Evolutionary conservation across 2,329 filamentous ascomycete genomes (phyloP).

Genomic region (Xylariaceae sp.): DNA sequence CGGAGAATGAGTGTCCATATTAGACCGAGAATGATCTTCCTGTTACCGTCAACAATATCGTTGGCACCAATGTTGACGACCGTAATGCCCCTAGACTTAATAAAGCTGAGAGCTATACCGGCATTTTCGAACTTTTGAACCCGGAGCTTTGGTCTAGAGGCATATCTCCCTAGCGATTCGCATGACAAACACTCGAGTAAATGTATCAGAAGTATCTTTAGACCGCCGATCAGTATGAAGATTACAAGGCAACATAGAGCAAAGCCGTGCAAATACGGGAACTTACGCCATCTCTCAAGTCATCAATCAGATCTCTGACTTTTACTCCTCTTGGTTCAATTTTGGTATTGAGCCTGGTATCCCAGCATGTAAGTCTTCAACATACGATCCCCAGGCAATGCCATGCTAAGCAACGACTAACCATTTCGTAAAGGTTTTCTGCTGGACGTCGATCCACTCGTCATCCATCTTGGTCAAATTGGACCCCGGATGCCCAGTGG

Average conservation of each 20-base stretch:
- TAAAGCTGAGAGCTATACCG: constrained; percentile 90
- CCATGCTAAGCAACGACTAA: constrained; percentile 36
- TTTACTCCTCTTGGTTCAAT: constrained; percentile 71
- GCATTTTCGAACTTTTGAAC: constrained; percentile 98
- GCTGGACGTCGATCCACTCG: constrained; percentile 75
- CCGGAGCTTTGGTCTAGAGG: constrained; percentile 89
- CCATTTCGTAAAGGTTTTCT: constrained; percentile 99
- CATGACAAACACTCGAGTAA: constrained; percentile 92
- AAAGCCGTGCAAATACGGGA: neutral
- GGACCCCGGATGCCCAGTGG: constrained; percentile 42
- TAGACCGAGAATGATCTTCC: constrained; percentile 92
- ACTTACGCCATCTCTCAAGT: constrained; percentile 90
- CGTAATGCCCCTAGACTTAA: constrained; percentile 85
- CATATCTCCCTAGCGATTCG: constrained; percentile 94
- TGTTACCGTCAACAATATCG: constrained; percentile 95
- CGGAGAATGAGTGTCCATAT: constrained; percentile 98
- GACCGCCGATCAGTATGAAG: constrained; percentile 2
- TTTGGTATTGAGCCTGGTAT: constrained; percentile 87
- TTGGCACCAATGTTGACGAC: constrained; percentile 98
- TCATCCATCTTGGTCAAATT: constrained; percentile 60
- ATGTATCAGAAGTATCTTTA: constrained; percentile 87
- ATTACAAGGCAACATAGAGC: neutral
- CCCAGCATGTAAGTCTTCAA: constrained; percentile 23
- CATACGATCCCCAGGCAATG: neutral
- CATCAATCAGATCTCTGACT: constrained; percentile 81